Conservation (phyloP, 495 filamentous ascomycete species). For the Hypoxylon cercidicola region DNA sequence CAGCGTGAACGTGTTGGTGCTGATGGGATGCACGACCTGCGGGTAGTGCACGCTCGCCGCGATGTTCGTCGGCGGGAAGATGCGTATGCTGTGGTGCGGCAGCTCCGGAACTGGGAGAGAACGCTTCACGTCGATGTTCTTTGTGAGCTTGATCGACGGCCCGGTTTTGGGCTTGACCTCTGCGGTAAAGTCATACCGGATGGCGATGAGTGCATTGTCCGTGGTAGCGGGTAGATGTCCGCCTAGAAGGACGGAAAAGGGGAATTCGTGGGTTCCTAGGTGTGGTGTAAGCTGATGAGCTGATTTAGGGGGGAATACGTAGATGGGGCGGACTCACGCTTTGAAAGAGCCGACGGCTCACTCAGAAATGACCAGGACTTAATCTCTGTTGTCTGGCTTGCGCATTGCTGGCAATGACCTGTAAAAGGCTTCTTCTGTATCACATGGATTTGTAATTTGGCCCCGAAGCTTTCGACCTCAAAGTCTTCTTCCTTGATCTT, state of each 20-base stretch:
- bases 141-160: slow-evolving; percentile 67
- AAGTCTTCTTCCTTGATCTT: slow-evolving; percentile 70
- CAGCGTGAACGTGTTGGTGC: slow-evolving; percentile 80
- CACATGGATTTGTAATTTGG: slow-evolving; percentile 72
- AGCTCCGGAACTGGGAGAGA: slow-evolving; percentile 67
- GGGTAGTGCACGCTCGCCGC: slow-evolving; percentile 83
- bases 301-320: neutral
- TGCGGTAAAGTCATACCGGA: slow-evolving; percentile 84
- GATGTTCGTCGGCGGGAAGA: slow-evolving; percentile 96
- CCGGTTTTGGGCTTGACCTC: slow-evolving; percentile 69
- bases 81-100: slow-evolving; percentile 83
- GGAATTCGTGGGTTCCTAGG: slow-evolving; percentile 75
- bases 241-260: slow-evolving; percentile 90
- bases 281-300: slow-evolving; percentile 32
- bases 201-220: slow-evolving; percentile 73
- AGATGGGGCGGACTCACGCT: slow-evolving; percentile 56
- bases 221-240: slow-evolving; percentile 87
- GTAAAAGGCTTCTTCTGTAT: slow-evolving; percentile 82
- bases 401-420: slow-evolving; percentile 79
- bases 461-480: slow-evolving; percentile 74
- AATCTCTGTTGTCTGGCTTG: slow-evolving; percentile 72
- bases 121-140: slow-evolving; percentile 75
- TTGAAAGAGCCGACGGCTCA: slow-evolving; percentile 69
- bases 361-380: slow-evolving; percentile 82
- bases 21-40: slow-evolving; percentile 86